Base-by-base conservation (phyloP, 1,139 yeast species). In the Scheffersomyces titani region DNA sequence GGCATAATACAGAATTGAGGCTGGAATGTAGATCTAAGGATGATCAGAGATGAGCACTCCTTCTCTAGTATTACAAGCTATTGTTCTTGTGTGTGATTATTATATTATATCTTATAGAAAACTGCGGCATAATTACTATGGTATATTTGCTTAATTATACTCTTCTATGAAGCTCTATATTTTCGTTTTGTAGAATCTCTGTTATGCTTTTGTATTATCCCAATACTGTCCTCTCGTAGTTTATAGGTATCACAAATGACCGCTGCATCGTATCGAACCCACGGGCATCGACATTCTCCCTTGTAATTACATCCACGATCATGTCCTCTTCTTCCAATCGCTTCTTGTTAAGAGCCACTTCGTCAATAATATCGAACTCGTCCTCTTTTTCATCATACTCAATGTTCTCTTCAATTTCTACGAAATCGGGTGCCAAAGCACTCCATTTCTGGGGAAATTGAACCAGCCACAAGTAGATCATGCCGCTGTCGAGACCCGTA, bases 401-500 rank as follows among this genome's bases (percentile, higher is more conserved):
- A 16, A 92, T 88, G 66, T 92, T 93, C 66, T 93, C 97, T 68
- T 93, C 98, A 49, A 93, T 87, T 70, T 93, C 98, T 55, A 90
- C 97, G 69, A 94, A 93, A 71, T 94, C 99, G 0, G 98, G 98
- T 0, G 98, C 98, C 63, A 93, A 78, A 0, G 98, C 97, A 71
- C 97, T 89, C 99, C 99, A 93, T 72, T 91, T 90, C 66, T 92
- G 98, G 0, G 97, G 96, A 47, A 90, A 85, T 51, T 84, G 85
- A 19, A 91, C 84, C 55, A 90, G 86, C 98, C 98, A 94, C 52
- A 90, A 70, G 68, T 91, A 92, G 1, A 93, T 82, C 30, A 85
- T 80, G 0, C 98, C 98, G 47, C 91, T 83, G 66, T 93, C 98
- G 53, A 91, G 75, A 0, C 98, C 98, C 19, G 92, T 90, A n/a